phyloP scores from a whole-genome alignment of 2,329 filamentous ascomycete species.

The Diaporthe citrichinensis region DNA sequence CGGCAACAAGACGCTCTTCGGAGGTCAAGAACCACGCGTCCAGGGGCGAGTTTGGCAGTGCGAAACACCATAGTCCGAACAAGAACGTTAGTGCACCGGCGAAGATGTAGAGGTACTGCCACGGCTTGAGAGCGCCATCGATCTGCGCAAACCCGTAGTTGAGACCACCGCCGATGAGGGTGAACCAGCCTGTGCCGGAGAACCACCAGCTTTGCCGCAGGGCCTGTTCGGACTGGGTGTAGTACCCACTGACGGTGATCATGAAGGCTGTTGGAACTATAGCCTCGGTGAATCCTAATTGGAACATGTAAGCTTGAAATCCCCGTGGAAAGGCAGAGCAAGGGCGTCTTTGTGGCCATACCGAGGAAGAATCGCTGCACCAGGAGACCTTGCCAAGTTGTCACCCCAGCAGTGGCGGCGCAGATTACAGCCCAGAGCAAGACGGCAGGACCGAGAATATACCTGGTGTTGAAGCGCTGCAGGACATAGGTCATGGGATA shows the following conservation, averaged over 20 bases:
- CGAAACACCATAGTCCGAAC: conserved; percentile 76
- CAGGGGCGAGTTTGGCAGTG: conserved; percentile 75
- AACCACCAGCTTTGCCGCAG: conserved; percentile 79
- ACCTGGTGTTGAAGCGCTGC: conserved; percentile 77
- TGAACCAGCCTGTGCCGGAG: conserved; percentile 70
- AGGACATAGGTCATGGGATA: conserved; percentile 81
- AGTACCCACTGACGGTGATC: conserved; percentile 73
- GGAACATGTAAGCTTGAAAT: not conserved
- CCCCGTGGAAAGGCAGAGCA: not conserved
- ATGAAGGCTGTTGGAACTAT: conserved; percentile 78
- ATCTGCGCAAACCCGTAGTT: conserved; percentile 80
- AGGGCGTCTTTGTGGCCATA: not conserved
- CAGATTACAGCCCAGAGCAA: conserved; percentile 77
- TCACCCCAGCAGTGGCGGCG: conserved; percentile 78
- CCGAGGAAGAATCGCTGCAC: conserved; percentile 75
- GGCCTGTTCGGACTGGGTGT: conserved; percentile 76
- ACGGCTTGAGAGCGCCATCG: conserved; percentile 64
- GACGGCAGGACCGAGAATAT: conserved; percentile 74
- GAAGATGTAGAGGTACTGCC: conserved; percentile 81
- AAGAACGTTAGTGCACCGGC: conserved; percentile 74
- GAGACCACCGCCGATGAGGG: conserved; percentile 73
- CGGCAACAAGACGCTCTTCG: conserved; percentile 63
- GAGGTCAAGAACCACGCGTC: conserved; percentile 77
- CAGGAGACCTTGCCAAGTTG: conserved; percentile 73
- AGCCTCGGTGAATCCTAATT: conserved; percentile 68